Base-by-base conservation (phyloP, 2,329 filamentous ascomycete species). In the Madurella mycetomatis region DNA sequence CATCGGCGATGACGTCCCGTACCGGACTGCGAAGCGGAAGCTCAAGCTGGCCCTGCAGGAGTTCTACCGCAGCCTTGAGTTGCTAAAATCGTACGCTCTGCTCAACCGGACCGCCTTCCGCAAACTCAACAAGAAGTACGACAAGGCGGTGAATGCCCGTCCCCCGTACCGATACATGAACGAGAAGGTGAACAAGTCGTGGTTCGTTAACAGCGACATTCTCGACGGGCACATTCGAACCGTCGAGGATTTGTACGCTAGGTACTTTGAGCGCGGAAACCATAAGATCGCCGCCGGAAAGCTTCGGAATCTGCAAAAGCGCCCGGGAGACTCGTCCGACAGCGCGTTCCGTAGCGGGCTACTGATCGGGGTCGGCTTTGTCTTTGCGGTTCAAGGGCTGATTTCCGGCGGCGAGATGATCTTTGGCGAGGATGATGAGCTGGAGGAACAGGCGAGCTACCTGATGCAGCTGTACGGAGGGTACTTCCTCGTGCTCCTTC, bases 111-210 rank as follows among this genome's bases (percentile, higher is more conserved):
- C 90, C 0, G 94, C 91, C 0, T 97, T 97, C 66, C 86, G 92
- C 32, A 99, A 99, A 70, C 90, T 99, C 67, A 96, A 95, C 73
- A 99, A 99, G 71, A 99, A 99, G 72, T 97, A 95, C 68, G 92
- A 97, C 77, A 99, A 97, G 73, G 84, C 87, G 2, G 84, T 91
- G 53, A 83, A 91, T 63, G 86, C 90, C 41, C 82, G 87, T 11
- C 90, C 90, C 0, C 81, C 86, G 0, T 81, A 88, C 66, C 82
- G 87, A 30, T 97, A 92, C 70, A 88, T 96, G 82, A 86, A 86
- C 32, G 92, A 96, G 63, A 92, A 92, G 67, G 91, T 99, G 63
- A 92, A 90, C 73, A 86, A 87, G 59, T 82, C 92, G 1, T 90
- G 89, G 80, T 99, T 99, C 65, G 92, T 96, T 41, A 87, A 89